Base-by-base conservation (phyloP, 176 grass and related monocot genomes). In the Aegilops sharonensis region DNA sequence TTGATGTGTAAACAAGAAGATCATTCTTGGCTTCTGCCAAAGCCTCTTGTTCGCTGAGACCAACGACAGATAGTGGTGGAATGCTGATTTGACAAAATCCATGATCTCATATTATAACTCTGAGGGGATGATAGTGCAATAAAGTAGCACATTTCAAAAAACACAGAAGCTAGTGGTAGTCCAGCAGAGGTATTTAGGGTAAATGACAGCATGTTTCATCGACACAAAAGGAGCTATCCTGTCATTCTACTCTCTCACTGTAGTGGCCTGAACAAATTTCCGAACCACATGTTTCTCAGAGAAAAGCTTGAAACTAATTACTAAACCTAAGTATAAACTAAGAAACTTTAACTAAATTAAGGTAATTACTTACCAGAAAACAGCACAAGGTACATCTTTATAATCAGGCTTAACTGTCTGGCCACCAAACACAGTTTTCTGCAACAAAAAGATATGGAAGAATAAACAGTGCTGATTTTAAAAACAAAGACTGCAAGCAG, bases 401-500 rank as follows among this genome's bases (percentile, higher is more conserved):
- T 98, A 35, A 91, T 98, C 94, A 86, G 97, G 97, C 78, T 95
- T 98, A 80, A 64, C 85, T 81, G 85, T 87, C 87, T 94, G 82
- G 11, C 94, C 94, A 84, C 94, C 97, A 88, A 98, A 98, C 50
- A 98, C 92, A 79, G 92, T 95, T 98, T 98, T 98, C 97, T 98
- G 86, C 45, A 83, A 68, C 69, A 4, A 45, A 84, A 85, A 81
- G 35, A 47, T 21, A 64, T 14, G 30, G 73, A 71, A 43, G 56
- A 72, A 88, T 86, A 25, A 83, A 39, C 17, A 68, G 25, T 72
- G 84, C 17, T 14, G 5, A 43, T 54, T 35, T 43, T 62, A 60
- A 27, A 40, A 6, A 81, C 56, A 72, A n/a, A 78, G 20, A 88
- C 37, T 3, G 31, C 74, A 15, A 48, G 68, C 47, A 60, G 18